Percentiles rank a stretch among this genome's conserved stretches.
phyloP scores from a whole-genome alignment of 140 eudicot species.

The Flaveria floridana region DNA sequence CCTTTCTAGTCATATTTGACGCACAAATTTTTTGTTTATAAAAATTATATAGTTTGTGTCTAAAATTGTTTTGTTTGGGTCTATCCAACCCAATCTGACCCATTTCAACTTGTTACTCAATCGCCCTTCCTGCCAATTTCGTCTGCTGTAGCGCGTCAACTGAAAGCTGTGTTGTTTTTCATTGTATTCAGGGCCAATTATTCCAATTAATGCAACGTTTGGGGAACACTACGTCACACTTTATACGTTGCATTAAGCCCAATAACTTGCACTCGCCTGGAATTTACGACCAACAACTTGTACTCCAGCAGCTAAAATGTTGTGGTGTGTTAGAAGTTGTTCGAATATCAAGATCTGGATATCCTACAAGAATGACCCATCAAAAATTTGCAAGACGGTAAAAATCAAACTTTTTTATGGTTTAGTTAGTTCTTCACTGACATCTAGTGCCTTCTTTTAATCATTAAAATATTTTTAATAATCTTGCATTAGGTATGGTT shows the following conservation, averaged over 20 bases:
- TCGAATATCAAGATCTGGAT: conserved; percentile 84
- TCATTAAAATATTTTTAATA: neutral
- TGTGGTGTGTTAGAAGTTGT: conserved; percentile 94
- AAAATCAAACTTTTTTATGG: neutral
- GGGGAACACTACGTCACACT: conserved; percentile 75
- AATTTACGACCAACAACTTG: conserved; percentile 60
- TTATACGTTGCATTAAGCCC: conserved; percentile 92
- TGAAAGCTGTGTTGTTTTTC: conserved; percentile 23
- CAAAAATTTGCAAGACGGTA: conserved; percentile 83
- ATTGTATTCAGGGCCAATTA: conserved; percentile 57
- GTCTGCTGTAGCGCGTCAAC: neutral
- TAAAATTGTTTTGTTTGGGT: conserved; percentile 4
- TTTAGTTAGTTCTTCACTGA: neutral
- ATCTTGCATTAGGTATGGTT: conserved; percentile 44
- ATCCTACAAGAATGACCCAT: conserved; percentile 79
- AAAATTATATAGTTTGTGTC: neutral
- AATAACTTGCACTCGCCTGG: conserved; percentile 77
- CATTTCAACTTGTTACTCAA: neutral
- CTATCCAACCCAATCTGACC: neutral
- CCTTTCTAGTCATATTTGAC: neutral
- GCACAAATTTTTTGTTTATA: neutral
- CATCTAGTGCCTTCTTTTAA: neutral
- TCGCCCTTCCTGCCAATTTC: neutral
- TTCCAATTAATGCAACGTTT: conserved; percentile 75
- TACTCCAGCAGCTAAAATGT: conserved; percentile 73